Conservation (phyloP, 1,284 basidiomycete genomes). For the Puccinia novopanici region DNA sequence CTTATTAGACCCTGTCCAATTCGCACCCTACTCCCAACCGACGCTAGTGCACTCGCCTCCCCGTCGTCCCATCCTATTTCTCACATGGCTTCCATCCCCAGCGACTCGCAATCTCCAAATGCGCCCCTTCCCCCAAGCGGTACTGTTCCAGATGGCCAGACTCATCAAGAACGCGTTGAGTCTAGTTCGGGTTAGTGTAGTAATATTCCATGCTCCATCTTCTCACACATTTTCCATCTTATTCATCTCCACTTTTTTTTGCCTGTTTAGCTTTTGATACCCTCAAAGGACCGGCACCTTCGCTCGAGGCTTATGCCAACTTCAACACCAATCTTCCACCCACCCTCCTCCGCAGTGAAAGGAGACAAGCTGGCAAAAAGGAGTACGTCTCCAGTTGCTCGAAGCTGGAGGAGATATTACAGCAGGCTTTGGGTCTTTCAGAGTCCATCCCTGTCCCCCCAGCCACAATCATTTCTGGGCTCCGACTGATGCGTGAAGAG, state of each 20-base stretch:
- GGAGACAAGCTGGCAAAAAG: constrained; percentile 4
- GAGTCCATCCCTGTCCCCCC: no score
- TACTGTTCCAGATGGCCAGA: no score
- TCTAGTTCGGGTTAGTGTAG: no score
- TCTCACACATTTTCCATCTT: not conserved
- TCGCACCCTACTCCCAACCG: no score
- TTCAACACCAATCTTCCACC: not conserved
- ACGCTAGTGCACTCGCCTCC: no score
- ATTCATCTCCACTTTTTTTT: not conserved
- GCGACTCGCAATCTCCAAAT: no score
- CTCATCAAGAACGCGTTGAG: no score
- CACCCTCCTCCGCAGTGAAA: constrained; percentile 21
- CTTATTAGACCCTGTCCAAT: no score
- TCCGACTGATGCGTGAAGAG: constrained; percentile 1
- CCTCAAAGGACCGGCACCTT: constrained; percentile 15
- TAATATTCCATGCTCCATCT: not conserved
- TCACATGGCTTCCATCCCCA: no score
- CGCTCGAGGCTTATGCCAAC: constrained; percentile 7
- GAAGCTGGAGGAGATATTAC: constrained; percentile 1
- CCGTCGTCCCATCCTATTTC: no score
- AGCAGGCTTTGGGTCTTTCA: constrained; percentile 25
- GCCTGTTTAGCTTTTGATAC: constrained; percentile 6
- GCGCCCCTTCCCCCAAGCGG: no score
- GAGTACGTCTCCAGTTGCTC: not conserved
- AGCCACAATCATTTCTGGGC: not conserved